These are phyloP conservation scores for Fraxinus greggii DNA, from an alignment of 305 asterid species.

Conservation along the genomic window DNA sequence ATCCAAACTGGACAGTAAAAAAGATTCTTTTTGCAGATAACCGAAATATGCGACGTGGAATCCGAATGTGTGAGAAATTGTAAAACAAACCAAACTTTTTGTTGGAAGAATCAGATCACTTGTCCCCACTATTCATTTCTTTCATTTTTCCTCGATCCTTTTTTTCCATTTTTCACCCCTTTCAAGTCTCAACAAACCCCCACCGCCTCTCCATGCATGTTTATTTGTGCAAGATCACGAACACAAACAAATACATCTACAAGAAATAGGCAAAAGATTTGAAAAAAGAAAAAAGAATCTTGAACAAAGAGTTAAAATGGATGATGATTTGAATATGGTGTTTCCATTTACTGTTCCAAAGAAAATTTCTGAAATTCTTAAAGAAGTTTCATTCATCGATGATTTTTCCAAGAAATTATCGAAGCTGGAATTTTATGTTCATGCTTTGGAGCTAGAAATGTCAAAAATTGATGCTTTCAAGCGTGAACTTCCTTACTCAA, in stretches of 20 bases:
- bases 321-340: conserved; percentile 32
- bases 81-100: conserved; percentile 8
- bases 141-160: conserved; percentile 6
- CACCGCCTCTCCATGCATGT: conserved; percentile 16
- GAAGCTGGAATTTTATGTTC: conserved; percentile 33
- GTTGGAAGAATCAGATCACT: conserved; percentile 8
- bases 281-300: neutral
- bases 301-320: conserved; percentile 19
- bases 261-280: neutral
- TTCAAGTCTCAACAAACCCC: neutral
- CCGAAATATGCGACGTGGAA: conserved; percentile 40
- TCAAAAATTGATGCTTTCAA: conserved; percentile 47
- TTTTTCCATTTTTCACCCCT: neutral
- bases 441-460: conserved; percentile 47
- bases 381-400: conserved; percentile 37
- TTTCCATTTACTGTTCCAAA: conserved; percentile 33
- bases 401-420: conserved; percentile 39
- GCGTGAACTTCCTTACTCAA: conserved; percentile 64
- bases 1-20: neutral
- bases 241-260: neutral
- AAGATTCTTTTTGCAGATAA: conserved; percentile 11
- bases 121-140: neutral
- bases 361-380: conserved; percentile 40
- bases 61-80: conserved; percentile 21
- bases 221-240: conserved; percentile 9